Conservation (phyloP, 768 basidiomycete genomes). For the Xerocomellus chrysenteron region DNA sequence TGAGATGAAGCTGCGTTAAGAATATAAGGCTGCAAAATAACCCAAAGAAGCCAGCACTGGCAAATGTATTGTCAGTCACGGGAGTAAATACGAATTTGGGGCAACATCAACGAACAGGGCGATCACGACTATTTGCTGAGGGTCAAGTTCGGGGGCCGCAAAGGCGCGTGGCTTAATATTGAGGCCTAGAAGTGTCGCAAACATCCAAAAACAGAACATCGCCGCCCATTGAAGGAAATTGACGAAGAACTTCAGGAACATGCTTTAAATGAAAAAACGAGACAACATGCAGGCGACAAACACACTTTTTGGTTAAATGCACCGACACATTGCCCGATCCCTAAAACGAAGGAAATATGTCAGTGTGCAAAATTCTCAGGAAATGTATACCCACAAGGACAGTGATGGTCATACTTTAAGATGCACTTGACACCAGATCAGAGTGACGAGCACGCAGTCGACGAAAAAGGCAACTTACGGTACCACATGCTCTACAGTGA, state of each 20-base stretch:
- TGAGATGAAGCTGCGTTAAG: constrained; percentile 58
- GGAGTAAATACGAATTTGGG: background rate
- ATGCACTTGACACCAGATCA: constrained; percentile 55
- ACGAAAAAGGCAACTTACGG: constrained; percentile 44
- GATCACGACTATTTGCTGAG: constrained; percentile 71
- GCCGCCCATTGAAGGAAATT: constrained; percentile 70
- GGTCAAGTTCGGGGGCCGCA: constrained; percentile 43
- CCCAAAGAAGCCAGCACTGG: constrained; percentile 66
- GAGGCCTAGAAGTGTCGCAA: constrained; percentile 57
- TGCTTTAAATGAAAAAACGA: background rate
- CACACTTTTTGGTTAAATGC: constrained; percentile 86
- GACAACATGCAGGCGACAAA: background rate
- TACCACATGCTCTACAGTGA: constrained; percentile 83
- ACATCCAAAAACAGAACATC: constrained; percentile 61
- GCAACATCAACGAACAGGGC: constrained; percentile 55
- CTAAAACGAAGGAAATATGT: constrained; percentile 31
- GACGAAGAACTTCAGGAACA: constrained; percentile 65
- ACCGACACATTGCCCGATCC: constrained; percentile 95
- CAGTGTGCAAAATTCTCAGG: background rate
- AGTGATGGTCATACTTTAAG: constrained; percentile 85
- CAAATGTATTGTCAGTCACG: constrained; percentile 5
- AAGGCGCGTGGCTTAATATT: constrained; percentile 37
- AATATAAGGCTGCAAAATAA: constrained; percentile 66
- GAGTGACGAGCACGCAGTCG: background rate
- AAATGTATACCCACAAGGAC: constrained; percentile 62